Evolutionary conservation across 192 early-diverging fungal species (phyloP).

Genomic region (Coemansia sp.): DNA sequence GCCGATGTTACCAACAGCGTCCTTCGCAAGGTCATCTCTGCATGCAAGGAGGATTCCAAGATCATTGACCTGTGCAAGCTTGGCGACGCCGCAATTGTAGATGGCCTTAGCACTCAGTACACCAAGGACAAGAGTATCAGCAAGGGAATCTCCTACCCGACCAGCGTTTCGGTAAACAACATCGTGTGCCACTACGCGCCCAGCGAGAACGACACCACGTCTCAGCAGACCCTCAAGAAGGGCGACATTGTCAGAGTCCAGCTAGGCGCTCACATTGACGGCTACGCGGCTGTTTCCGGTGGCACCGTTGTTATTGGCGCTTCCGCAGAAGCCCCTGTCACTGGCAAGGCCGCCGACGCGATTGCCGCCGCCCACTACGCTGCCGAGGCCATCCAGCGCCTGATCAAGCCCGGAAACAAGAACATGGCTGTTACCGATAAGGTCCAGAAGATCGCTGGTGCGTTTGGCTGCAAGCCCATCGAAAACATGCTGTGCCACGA

Average conservation of each 20-base stretch:
- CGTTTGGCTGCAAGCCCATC: slow-evolving; percentile 86
- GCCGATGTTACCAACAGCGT: slow-evolving; percentile 83
- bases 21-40: slow-evolving; percentile 42
- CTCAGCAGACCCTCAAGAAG: slow-evolving; percentile 62
- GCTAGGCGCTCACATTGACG: slow-evolving; percentile 90
- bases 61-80: slow-evolving; percentile 85
- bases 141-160: slow-evolving; percentile 87
- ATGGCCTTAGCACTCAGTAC: slow-evolving; percentile 60
- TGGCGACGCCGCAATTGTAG: slow-evolving; percentile 84
- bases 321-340: slow-evolving; percentile 63
- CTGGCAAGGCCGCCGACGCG: slow-evolving; percentile 84
- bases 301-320: slow-evolving; percentile 87
- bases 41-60: slow-evolving; percentile 72
- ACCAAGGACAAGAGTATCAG: slow-evolving; percentile 82
- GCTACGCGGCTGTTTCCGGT: slow-evolving; percentile 79
- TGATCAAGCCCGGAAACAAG: slow-evolving; percentile 84
- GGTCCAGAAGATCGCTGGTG: slow-evolving; percentile 76
- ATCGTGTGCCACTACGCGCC: slow-evolving; percentile 85
- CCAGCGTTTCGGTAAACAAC: slow-evolving; percentile 83
- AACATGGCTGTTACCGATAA: slow-evolving; percentile 68
- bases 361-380: slow-evolving; percentile 85
- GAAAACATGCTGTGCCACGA: slow-evolving; percentile 93
- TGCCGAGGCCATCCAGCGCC: slow-evolving; percentile 80
- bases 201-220: slow-evolving; percentile 71
- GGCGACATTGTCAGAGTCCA: slow-evolving; percentile 92